These are phyloP conservation scores for Extremus antarcticus DNA, from an alignment of 495 filamentous ascomycete species.

Conservation along the genomic window DNA sequence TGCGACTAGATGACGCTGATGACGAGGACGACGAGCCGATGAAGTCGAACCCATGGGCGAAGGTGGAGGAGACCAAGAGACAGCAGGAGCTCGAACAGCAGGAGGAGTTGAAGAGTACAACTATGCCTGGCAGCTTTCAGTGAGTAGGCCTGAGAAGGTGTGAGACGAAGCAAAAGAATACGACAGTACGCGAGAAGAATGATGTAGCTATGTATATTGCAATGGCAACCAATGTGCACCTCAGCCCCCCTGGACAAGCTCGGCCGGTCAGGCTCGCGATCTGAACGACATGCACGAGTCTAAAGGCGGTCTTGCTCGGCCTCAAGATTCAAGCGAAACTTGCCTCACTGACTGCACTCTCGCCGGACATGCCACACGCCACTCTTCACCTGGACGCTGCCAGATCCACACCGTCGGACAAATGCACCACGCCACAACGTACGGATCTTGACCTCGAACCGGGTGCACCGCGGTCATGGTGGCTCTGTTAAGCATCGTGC, in stretches of 20 bases:
- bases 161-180: not conserved
- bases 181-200: not conserved
- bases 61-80: slow-evolving; percentile 1
- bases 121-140: not conserved
- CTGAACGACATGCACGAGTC: not conserved
- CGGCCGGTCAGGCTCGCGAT: slow-evolving; percentile 35
- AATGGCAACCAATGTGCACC: not conserved
- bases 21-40: not conserved
- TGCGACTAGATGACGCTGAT: not conserved
- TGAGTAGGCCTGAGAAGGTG: not conserved
- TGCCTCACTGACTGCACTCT: not conserved
- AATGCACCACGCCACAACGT: slow-evolving; percentile 56
- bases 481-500: slow-evolving; percentile 56
- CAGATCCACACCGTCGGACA: slow-evolving; percentile 71
- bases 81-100: not conserved
- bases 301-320: too few species aligned
- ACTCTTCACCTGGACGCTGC: slow-evolving; percentile 69
- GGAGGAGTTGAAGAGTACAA: not conserved
- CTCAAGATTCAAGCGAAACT: too few species aligned
- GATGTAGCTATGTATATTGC: not conserved
- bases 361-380: slow-evolving; percentile 42
- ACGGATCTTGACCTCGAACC: slow-evolving; percentile 80
- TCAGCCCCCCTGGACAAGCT: not conserved
- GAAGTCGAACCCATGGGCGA: not conserved
- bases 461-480: slow-evolving; percentile 77